phyloP scores from a whole-genome alignment of 495 filamentous ascomycete species.

The Penicillium canariense region DNA sequence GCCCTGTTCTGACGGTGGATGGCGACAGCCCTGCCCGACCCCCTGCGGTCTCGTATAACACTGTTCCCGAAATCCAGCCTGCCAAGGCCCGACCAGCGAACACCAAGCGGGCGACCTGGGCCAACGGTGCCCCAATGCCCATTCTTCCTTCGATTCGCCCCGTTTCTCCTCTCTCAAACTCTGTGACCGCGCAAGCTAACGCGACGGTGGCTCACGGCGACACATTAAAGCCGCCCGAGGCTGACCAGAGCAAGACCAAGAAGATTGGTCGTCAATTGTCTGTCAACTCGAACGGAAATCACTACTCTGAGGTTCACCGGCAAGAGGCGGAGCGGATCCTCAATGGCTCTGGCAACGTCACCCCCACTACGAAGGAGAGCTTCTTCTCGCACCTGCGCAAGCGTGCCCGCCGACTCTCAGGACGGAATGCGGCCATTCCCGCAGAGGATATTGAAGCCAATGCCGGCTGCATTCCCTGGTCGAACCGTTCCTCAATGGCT shows the following conservation, averaged over 20 bases:
- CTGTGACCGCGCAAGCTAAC: conserved; percentile 85
- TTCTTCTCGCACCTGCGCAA: conserved; percentile 98
- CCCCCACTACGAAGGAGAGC: conserved; percentile 72
- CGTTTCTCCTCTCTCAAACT: conserved; percentile 88
- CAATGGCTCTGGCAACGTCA: conserved; percentile 72
- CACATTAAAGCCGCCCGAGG: conserved; percentile 26
- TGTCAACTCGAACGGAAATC: conserved; percentile 87
- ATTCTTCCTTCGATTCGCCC: conserved; percentile 95
- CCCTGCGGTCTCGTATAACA: conserved; percentile 53
- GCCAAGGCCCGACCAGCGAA: conserved; percentile 59
- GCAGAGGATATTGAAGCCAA: conserved; percentile 88
- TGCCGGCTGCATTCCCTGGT: conserved; percentile 87
- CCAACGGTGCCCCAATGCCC: conserved; percentile 91
- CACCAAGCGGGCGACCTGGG: conserved; percentile 83
- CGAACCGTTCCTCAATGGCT: conserved; percentile 78
- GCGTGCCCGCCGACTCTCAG: conserved; percentile 87
- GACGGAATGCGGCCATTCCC: conserved; percentile 74
- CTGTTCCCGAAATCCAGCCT: conserved; percentile 44
- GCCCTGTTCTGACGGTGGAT: conserved; percentile 47
- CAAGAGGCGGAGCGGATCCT: conserved; percentile 90
- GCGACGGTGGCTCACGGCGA: conserved; percentile 33
- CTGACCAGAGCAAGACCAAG: conserved; percentile 62
- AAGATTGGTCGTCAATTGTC: conserved; percentile 97
- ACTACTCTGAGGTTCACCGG: conserved; percentile 82
- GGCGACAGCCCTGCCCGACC: conserved; percentile 37